Percentiles rank a stretch among this genome's conserved stretches.
Conservation (phyloP, 2,329 filamentous ascomycete genomes). For the Scedosporium apiospermum region DNA sequence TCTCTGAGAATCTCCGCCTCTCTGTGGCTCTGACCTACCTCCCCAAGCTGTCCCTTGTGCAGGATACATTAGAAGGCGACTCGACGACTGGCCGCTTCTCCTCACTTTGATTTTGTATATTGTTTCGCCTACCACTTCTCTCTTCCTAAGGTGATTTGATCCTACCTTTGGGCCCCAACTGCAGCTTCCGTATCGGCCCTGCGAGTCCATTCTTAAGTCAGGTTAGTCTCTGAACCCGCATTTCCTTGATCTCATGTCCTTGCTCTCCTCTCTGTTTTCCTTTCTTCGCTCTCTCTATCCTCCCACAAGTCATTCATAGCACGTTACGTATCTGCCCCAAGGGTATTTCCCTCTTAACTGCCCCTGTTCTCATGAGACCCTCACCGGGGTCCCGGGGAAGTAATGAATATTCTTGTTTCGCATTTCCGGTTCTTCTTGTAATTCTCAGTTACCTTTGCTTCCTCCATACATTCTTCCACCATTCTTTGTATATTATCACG, state of each 20-base stretch:
- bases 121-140: not conserved
- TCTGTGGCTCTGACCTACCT: not conserved
- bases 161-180: constrained; percentile 1
- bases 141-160: not conserved
- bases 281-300: constrained; percentile 9
- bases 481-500: not conserved
- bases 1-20: not conserved
- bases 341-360: constrained; percentile 12
- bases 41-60: constrained; percentile 2
- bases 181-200: constrained; percentile 3
- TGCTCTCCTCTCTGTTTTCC: constrained; percentile 10
- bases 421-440: not conserved
- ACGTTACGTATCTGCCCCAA: not conserved
- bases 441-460: not conserved
- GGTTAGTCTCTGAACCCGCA: not conserved
- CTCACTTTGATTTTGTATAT: not conserved
- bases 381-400: constrained; percentile 20
- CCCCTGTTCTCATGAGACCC: constrained; percentile 21
- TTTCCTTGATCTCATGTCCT: constrained; percentile 11
- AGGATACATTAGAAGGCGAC: constrained; percentile 5
- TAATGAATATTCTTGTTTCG: constrained; percentile 11
- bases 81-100: constrained; percentile 1
- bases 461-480: not conserved
- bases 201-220: not conserved
- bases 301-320: not conserved